phyloP scores from a whole-genome alignment of 306 rosid species.

The Coriaria nepalensis region DNA sequence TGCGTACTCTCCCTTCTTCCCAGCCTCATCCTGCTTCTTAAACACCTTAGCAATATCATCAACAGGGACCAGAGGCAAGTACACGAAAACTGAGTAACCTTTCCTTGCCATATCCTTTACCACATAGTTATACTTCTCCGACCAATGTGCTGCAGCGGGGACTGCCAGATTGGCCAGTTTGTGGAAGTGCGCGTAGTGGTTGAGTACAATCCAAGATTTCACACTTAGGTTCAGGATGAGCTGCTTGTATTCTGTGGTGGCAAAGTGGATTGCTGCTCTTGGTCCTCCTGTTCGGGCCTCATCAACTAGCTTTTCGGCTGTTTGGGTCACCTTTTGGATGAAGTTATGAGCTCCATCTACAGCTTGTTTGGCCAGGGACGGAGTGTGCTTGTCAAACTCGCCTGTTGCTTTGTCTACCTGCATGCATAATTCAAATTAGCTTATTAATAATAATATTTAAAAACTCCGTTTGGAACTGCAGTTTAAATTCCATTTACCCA shows the following conservation, averaged over 20 bases:
- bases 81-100: slow-evolving; percentile 36
- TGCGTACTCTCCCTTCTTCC: slow-evolving; percentile 10
- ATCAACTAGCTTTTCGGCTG: slow-evolving; percentile 23
- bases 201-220: slow-evolving; percentile 36
- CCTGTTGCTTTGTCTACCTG: slow-evolving; percentile 51
- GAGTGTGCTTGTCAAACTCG: slow-evolving; percentile 50
- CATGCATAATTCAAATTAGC: neutral
- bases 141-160: slow-evolving; percentile 33
- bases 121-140: slow-evolving; percentile 44
- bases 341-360: slow-evolving; percentile 19
- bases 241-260: slow-evolving; percentile 41
- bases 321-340: slow-evolving; percentile 20
- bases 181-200: slow-evolving; percentile 35
- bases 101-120: slow-evolving; percentile 33
- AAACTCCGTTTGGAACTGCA: no score
- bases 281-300: slow-evolving; percentile 53
- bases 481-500: no score
- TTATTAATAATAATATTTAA: no score
- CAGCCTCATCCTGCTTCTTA: slow-evolving; percentile 19
- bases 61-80: slow-evolving; percentile 58
- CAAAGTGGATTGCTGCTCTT: slow-evolving; percentile 36
- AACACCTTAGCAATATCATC: slow-evolving; percentile 41
- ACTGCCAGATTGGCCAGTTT: slow-evolving; percentile 34
- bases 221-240: slow-evolving; percentile 28
- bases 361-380: slow-evolving; percentile 39